phyloP scores from a whole-genome alignment of 768 basidiomycete species.

The Dioszegia crocea region DNA sequence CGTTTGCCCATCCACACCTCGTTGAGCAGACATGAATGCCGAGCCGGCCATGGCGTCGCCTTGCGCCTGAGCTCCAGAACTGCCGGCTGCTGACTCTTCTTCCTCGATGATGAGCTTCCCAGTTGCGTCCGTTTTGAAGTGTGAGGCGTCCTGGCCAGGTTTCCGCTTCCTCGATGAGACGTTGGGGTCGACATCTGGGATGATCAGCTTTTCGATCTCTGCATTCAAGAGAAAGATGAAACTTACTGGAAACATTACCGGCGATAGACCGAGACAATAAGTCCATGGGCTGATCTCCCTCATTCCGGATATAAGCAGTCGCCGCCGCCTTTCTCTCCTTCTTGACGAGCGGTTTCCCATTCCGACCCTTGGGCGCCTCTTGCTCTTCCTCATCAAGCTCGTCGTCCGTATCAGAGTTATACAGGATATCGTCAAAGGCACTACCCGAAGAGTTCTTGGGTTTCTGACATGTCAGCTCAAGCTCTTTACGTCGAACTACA shows the following conservation, averaged over 20 bases:
- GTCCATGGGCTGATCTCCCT: conserved; percentile 94
- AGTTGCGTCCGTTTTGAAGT: conserved; percentile 75
- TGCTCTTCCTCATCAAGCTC: conserved; percentile 56
- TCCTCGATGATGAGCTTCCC: conserved; percentile 53
- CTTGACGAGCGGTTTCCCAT: conserved; percentile 19
- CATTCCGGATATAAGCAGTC: conserved; percentile 69
- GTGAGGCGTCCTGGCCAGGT: conserved; percentile 78
- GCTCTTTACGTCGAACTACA: background rate
- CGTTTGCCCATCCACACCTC: conserved; percentile 83
- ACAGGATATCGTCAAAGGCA: conserved; percentile 94
- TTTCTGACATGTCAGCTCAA: conserved; percentile 46
- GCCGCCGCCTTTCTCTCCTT: conserved; percentile 47
- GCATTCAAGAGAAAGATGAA: background rate
- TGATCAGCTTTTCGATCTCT: background rate
- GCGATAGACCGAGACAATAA: conserved; percentile 66
- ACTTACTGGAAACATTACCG: conserved; percentile 50
- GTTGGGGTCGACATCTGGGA: conserved; percentile 32
- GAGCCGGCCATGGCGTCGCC: conserved; percentile 50
- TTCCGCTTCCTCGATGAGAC: conserved; percentile 55
- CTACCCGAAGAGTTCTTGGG: conserved; percentile 65
- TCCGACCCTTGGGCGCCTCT: conserved; percentile 15
- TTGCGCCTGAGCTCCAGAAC: background rate
- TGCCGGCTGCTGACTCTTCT: conserved; percentile 4
- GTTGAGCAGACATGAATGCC: conserved; percentile 77
- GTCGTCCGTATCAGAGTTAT: conserved; percentile 90